Evolutionary conservation across 345 rosid species (phyloP).

Genomic region (Stellera chamaejasme): DNA sequence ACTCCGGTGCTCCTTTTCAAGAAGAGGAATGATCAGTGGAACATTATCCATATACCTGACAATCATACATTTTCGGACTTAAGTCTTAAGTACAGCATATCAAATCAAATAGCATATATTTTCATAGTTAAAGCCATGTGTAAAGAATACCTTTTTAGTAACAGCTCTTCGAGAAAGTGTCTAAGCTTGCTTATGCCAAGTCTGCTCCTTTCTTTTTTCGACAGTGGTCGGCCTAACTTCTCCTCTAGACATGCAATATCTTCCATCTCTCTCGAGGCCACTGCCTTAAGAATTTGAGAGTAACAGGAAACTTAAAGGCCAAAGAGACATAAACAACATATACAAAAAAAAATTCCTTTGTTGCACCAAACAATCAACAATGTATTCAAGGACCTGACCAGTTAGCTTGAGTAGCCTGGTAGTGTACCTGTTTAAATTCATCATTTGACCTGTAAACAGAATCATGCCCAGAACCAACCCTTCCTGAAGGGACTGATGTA

Average conservation of each 20-base stretch:
- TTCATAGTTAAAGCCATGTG: constrained; percentile 1
- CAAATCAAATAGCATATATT: not conserved
- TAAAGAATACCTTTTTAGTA: constrained; percentile 59
- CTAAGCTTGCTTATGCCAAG: constrained; percentile 91
- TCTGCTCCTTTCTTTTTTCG: constrained; percentile 67
- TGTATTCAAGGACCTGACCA: not conserved
- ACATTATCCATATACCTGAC: constrained; percentile 83
- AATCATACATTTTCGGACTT: constrained; percentile 17
- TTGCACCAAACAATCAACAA: not conserved
- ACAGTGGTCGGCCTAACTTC: constrained; percentile 70
- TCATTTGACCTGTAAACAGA: constrained; percentile 72
- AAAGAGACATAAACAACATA: not conserved
- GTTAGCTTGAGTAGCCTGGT: constrained; percentile 2
- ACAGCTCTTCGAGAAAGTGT: constrained; percentile 72
- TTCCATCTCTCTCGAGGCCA: constrained; percentile 62
- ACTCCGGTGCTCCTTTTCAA: constrained; percentile 77
- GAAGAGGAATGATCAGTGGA: constrained; percentile 81
- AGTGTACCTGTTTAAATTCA: constrained; percentile 78
- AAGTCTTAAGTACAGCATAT: constrained; percentile 7
- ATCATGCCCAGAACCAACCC: constrained; percentile 74
- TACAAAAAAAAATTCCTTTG: not conserved
- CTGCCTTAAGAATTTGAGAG: constrained; percentile 32
- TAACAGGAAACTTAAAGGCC: not conserved
- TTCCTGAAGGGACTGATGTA: constrained; percentile 96
- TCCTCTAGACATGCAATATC: constrained; percentile 65